Evolutionary conservation across 2,329 filamentous ascomycete genomes (phyloP), one percentile per base, ranked within the genome.

Genomic region (Trichoderma simmonsii): DNA sequence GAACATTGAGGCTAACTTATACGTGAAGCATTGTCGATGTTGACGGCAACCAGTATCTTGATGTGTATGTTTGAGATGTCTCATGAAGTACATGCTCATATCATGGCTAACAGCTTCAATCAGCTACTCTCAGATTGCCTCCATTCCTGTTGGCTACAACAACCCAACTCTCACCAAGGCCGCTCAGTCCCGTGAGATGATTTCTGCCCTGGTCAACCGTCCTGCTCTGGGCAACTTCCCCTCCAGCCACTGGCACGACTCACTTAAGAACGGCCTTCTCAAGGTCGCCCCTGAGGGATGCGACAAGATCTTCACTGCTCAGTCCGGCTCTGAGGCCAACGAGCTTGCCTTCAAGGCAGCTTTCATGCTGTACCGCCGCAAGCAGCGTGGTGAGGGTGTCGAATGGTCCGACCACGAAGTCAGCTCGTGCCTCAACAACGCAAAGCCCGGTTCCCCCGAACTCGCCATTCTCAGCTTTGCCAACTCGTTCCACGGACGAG

Each of bases 321-420:
- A 92, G 84, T 88, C 92, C 57, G 93, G 93, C 72, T 94, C 92
- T 39, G 93, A 95, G 79, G 93, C 93, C 81, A 95, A 95, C 82
- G 93, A 95, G 83, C 90, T 92, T 63, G 93, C 93, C 71, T 95
- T 92, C 87, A 95, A 95, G 84, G 93, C 93, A 15, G 92, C 93
- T 30, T 94, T 95, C 83, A 95, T 95, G 91, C 93, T 90, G 84
- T 90, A 90, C 81, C 87, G 91, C 64, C 91, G 92, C 78, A 86
- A 89, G 73, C 85, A 93, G 85, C 91, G 93, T 77, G 92, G 91
- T 51, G 84, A 89, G 71, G 82, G 89, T 62, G 91, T 88, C 56
- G 91, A 92, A 34, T 95, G 94, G 84, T 89, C 90, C 6, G 83
- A 87, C 32, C 88, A 92, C 78, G 93, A 95, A 79, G 86, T 92